phyloP scores from a whole-genome alignment of 805 yeast genomes.

The Saturnispora gosingensis region DNA sequence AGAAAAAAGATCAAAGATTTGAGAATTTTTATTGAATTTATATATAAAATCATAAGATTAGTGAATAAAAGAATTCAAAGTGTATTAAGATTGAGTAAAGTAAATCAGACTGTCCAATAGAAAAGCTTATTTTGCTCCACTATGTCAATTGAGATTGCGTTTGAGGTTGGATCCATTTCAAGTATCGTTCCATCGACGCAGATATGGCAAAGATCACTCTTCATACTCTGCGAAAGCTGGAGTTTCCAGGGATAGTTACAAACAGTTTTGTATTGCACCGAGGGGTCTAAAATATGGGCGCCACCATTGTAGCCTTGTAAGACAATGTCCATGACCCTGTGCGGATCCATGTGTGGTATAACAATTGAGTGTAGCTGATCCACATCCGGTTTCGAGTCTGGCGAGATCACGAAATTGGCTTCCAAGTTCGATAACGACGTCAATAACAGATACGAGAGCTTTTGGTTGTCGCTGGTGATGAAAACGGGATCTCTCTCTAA shows the following conservation, averaged over 20 bases:
- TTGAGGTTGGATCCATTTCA: conserved; percentile 4
- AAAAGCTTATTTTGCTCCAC: conserved; percentile 4
- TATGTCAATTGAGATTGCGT: background rate
- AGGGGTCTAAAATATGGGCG: conserved; percentile 37
- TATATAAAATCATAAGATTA: background rate
- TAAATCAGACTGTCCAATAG: background rate
- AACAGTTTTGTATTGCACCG: conserved; percentile 36
- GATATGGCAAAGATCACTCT: conserved; percentile 34
- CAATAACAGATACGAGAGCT: conserved; percentile 38
- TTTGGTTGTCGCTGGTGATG: conserved; percentile 32
- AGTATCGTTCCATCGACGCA: conserved; percentile 62
- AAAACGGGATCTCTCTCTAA: conserved; percentile 43
- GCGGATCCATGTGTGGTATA: conserved; percentile 29
- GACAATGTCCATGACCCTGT: conserved; percentile 45
- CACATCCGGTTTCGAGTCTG: conserved; percentile 39
- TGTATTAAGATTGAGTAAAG: background rate
- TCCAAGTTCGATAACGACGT: conserved; percentile 52
- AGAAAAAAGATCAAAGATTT: conserved; percentile 15
- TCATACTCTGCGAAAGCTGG: background rate
- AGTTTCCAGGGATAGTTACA: conserved; percentile 1
- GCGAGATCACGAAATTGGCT: conserved; percentile 53
- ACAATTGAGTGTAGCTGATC: conserved; percentile 37
- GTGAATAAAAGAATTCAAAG: background rate
- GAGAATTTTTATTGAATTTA: conserved; percentile 2
- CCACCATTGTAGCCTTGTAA: conserved; percentile 48